phyloP scores from a whole-genome alignment of 1,139 yeast genomes.

The Sugiyamaella castrensis region DNA sequence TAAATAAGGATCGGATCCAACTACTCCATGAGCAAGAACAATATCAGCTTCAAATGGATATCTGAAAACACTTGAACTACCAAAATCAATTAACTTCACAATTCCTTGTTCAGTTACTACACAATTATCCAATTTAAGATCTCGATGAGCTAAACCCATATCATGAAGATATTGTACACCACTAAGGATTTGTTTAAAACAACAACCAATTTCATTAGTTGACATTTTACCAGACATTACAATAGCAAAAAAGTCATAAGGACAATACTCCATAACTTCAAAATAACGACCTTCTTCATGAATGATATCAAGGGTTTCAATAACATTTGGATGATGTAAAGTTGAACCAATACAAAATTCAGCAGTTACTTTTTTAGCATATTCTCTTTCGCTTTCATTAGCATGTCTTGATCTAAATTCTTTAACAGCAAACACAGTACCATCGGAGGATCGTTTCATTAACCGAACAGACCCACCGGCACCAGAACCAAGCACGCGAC shows the following conservation, averaged over 20 bases:
- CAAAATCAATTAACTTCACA: slow-evolving; percentile 90
- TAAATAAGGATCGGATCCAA: slow-evolving; percentile 95
- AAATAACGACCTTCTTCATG: slow-evolving; percentile 82
- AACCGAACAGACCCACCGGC: slow-evolving; percentile 97
- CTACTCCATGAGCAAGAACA: slow-evolving; percentile 86
- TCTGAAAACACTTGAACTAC: slow-evolving; percentile 90
- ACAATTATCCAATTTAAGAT: slow-evolving; percentile 90
- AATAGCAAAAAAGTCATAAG: slow-evolving; percentile 92
- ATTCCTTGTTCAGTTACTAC: slow-evolving; percentile 85
- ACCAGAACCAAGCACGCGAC: slow-evolving; percentile 90
- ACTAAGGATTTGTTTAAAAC: slow-evolving; percentile 78
- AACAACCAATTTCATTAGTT: slow-evolving; percentile 78
- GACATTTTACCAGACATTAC: slow-evolving; percentile 97
- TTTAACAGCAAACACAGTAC: slow-evolving; percentile 89
- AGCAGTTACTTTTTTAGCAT: slow-evolving; percentile 92
- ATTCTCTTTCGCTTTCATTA: slow-evolving; percentile 83
- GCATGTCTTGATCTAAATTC: slow-evolving; percentile 86
- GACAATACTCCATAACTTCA: slow-evolving; percentile 98
- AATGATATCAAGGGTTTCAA: slow-evolving; percentile 88
- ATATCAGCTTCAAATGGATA: slow-evolving; percentile 82
- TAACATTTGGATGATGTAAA: slow-evolving; percentile 87
- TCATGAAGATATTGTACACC: slow-evolving; percentile 83
- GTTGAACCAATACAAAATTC: slow-evolving; percentile 98
- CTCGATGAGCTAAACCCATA: slow-evolving; percentile 93
- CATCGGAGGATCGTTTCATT: slow-evolving; percentile 76